Percentiles rank a stretch among this genome's conserved stretches.
Evolutionary conservation across 2,329 filamentous ascomycete species (phyloP).

Genomic region (Diaporthe nobilis): DNA sequence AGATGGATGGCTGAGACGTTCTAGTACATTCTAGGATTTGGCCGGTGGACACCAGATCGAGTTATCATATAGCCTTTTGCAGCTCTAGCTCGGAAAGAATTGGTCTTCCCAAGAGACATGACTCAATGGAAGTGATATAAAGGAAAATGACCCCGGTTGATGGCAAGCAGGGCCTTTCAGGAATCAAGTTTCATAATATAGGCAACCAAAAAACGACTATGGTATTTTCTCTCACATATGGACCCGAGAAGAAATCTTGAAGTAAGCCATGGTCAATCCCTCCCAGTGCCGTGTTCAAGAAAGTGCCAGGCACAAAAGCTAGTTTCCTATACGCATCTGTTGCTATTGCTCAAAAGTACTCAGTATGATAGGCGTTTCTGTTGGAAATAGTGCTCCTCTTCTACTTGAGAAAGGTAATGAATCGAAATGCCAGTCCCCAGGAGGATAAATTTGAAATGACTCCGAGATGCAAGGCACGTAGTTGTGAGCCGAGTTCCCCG

Average conservation of each 20-base stretch:
- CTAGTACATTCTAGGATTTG: too few relatives aligned
- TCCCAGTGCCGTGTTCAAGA: not conserved
- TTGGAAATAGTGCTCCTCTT: not conserved
- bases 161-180: not conserved
- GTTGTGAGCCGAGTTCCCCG: too few relatives aligned
- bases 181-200: not conserved
- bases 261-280: not conserved
- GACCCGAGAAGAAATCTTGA: accelerated
- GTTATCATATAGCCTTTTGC: too few relatives aligned
- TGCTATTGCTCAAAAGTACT: not conserved
- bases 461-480: not conserved
- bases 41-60: not conserved
- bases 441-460: not conserved
- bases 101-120: not conserved
- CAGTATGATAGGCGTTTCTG: not conserved
- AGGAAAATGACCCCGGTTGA: not conserved
- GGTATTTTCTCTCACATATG: not conserved
- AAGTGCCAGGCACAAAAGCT: not conserved
- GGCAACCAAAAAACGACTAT: not conserved
- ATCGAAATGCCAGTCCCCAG: not conserved
- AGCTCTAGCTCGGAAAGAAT: not conserved
- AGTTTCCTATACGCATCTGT: not conserved
- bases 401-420: not conserved
- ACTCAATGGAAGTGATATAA: not conserved
- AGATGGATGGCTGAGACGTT: not conserved